Percentiles rank a stretch among this genome's conserved stretches.
These are phyloP conservation scores for Trichoderma semiorbis DNA, from an alignment of 2,329 filamentous ascomycete species.

Conservation along the genomic window DNA sequence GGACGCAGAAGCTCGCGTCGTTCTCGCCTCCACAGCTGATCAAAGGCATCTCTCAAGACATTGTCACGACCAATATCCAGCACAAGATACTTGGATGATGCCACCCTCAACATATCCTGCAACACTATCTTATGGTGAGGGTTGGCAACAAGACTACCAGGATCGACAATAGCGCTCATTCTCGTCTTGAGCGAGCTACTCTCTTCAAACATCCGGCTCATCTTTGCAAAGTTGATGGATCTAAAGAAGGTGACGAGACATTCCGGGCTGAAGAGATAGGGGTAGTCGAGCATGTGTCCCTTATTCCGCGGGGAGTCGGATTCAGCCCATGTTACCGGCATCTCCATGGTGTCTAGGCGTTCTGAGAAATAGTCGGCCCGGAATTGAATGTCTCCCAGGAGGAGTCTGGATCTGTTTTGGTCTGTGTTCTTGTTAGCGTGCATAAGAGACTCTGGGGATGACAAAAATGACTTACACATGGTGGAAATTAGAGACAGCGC, in stretches of 20 bases:
- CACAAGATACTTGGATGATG: conserved; percentile 68
- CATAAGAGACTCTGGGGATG: too few species aligned
- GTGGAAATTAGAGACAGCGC: conserved; percentile 70
- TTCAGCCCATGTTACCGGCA: conserved; percentile 69
- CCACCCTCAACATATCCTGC: conserved; percentile 60
- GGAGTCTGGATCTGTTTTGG: conserved; percentile 58
- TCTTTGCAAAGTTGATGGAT: conserved; percentile 79
- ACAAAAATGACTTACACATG: conserved; percentile 57
- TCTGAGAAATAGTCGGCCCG: conserved; percentile 73
- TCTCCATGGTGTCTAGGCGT: conserved; percentile 68
- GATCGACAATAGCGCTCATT: conserved; percentile 54
- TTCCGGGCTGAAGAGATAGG: conserved; percentile 72
- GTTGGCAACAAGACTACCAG: conserved; percentile 53
- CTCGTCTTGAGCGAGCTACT: conserved; percentile 56
- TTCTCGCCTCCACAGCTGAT: conserved; percentile 87
- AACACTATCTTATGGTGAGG: conserved; percentile 59
- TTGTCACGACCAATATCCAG: conserved; percentile 65
- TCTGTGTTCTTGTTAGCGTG: conserved; percentile 40
- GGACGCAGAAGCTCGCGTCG: conserved; percentile 78
- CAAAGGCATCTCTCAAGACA: conserved; percentile 70
- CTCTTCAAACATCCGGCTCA: conserved; percentile 76
- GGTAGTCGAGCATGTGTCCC: conserved; percentile 73
- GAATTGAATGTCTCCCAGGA: conserved; percentile 67
- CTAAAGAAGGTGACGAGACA: conserved; percentile 81
- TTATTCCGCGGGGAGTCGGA: conserved; percentile 59